A percentile compares a stretch with the other conserved stretches of the same genome.
phyloP scores from a whole-genome alignment of 2,329 filamentous ascomycete genomes.

The Trichoderma semiorbis region DNA sequence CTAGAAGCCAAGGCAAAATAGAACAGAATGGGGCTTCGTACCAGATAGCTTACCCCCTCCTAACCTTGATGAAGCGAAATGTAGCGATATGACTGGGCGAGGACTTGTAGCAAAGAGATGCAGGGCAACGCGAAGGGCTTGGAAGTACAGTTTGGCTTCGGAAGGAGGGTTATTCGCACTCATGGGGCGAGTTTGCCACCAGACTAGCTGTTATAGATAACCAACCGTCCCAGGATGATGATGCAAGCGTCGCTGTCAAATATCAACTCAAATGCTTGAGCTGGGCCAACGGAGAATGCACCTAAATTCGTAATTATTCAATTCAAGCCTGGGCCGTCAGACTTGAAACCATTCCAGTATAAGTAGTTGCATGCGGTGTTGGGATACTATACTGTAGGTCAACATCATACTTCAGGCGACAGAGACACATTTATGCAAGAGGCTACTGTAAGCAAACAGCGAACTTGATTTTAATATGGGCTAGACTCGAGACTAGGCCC shows the following conservation, averaged over 20 bases:
- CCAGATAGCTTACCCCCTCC: background rate
- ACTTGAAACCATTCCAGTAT: background rate
- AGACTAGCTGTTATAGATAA: background rate
- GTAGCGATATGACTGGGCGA: background rate
- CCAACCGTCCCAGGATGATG: background rate
- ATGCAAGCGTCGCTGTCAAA: background rate
- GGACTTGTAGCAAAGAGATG: background rate
- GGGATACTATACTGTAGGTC: background rate
- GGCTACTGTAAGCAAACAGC: background rate
- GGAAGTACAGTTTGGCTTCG: background rate
- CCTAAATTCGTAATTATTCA: background rate
- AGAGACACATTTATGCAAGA: background rate
- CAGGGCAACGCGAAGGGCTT: background rate
- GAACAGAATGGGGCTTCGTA: background rate
- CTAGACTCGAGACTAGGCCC: background rate
- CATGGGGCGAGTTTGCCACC: background rate
- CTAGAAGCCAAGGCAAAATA: background rate
- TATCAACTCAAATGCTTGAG: background rate
- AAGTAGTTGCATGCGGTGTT: background rate
- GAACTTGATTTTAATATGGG: background rate
- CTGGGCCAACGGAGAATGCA: background rate
- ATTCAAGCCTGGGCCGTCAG: background rate
- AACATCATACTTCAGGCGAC: background rate
- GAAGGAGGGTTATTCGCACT: background rate
- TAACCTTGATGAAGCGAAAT: background rate